A percentile compares a stretch with the other conserved stretches of the same genome.
Evolutionary conservation across 257 asterid genomes (phyloP).

Genomic region (Verbena officinalis): DNA sequence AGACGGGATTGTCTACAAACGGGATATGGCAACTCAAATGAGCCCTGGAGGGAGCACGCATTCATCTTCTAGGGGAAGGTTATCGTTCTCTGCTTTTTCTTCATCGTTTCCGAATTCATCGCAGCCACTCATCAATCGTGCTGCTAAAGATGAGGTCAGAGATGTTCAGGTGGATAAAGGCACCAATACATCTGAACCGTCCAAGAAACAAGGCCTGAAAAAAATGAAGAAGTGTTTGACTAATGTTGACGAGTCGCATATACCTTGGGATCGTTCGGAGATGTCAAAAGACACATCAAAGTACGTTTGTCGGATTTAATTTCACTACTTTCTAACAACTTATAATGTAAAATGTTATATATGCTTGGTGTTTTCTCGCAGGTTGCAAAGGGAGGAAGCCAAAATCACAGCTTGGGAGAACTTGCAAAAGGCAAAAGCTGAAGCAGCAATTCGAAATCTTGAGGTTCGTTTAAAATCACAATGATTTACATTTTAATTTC

Average conservation of each 20-base stretch:
- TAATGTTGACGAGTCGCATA: constrained; percentile 28
- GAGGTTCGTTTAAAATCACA: constrained; percentile 47
- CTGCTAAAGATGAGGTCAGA: constrained; percentile 58
- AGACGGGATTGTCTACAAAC: constrained; percentile 3
- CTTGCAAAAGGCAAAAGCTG: constrained; percentile 90
- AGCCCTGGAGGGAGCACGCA: constrained; percentile 69
- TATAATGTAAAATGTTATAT: too few relatives aligned
- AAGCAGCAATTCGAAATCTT: constrained; percentile 77
- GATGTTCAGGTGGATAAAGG: constrained; percentile 83
- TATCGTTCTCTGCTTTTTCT: constrained; percentile 47
- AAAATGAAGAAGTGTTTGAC: constrained; percentile 36
- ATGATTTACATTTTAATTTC: neutral
- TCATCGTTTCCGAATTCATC: constrained; percentile 36
- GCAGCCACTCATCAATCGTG: constrained; percentile 29
- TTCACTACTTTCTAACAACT: too few relatives aligned
- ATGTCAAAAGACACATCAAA: constrained; percentile 47
- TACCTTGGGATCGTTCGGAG: constrained; percentile 45
- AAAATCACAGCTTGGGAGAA: constrained; percentile 88
- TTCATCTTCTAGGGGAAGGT: constrained; percentile 56
- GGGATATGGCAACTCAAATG: constrained; percentile 70
- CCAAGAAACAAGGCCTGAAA: constrained; percentile 40
- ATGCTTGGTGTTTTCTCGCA: constrained; percentile 29
- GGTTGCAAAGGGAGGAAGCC: constrained; percentile 74
- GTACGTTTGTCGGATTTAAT: constrained; percentile 29
- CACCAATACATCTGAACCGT: constrained; percentile 40